These are phyloP conservation scores for Arachis monticola DNA, from an alignment of 331 rosid genomes.

Conservation along the genomic window DNA sequence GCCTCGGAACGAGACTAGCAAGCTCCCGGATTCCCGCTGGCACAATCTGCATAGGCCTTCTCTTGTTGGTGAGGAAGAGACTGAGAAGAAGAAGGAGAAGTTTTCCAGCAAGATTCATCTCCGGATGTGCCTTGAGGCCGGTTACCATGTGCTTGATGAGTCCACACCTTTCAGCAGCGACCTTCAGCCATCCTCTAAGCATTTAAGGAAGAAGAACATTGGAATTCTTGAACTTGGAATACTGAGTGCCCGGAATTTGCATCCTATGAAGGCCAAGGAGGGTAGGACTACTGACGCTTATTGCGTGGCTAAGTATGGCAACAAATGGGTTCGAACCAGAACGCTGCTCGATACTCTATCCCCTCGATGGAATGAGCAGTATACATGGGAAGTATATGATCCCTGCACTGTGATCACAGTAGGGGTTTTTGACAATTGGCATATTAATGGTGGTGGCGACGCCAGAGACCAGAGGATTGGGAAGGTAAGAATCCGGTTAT, in stretches of 20 bases:
- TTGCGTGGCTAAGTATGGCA: conserved; percentile 95
- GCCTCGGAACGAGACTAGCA: conserved; percentile 55
- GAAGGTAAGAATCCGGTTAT: conserved; percentile 86
- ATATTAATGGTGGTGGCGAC: conserved; percentile 60
- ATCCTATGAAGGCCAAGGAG: conserved; percentile 79
- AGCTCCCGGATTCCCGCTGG: conserved; percentile 80
- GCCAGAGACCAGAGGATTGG: conserved; percentile 81
- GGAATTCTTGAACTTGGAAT: conserved; percentile 94
- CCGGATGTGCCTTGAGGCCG: conserved; percentile 62
- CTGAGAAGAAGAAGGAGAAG: conserved; percentile 75
- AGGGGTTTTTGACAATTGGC: conserved; percentile 82
- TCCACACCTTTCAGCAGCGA: conserved; percentile 93
- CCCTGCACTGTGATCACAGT: conserved; percentile 89
- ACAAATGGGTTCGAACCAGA: conserved; percentile 92
- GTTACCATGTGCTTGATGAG: conserved; percentile 97
- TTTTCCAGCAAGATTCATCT: conserved; percentile 93
- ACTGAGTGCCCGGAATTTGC: conserved; percentile 76
- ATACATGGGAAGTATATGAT: conserved; percentile 91
- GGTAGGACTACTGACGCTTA: conserved; percentile 84
- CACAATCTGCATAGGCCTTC: conserved; percentile 65
- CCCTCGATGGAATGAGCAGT: conserved; percentile 98
- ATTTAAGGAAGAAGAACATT: conserved; percentile 63
- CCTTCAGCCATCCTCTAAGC: conserved; percentile 84
- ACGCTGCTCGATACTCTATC: conserved; percentile 73
- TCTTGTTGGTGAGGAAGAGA: conserved; percentile 49